Conservation (phyloP, 2,329 filamentous ascomycete genomes). For the Samsoniella hepiali region DNA sequence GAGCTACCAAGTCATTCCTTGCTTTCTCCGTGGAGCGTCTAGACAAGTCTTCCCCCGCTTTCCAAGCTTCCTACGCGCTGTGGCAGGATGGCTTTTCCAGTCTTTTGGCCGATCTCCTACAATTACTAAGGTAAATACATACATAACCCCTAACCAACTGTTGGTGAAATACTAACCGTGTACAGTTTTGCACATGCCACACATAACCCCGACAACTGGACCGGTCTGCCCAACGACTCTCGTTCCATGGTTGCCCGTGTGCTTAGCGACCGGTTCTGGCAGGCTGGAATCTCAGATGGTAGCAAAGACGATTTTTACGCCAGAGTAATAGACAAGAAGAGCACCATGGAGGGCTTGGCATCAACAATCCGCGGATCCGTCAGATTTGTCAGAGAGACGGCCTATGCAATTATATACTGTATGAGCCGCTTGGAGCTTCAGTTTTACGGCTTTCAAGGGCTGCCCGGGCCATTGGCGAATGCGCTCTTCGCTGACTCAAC, state of each 20-base stretch:
- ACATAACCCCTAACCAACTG: slow-evolving; percentile 8
- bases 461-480: slow-evolving; percentile 78
- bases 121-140: slow-evolving; percentile 64
- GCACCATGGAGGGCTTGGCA: slow-evolving; percentile 87
- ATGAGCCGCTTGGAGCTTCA: slow-evolving; percentile 82
- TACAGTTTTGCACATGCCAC: slow-evolving; percentile 81
- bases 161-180: slow-evolving; percentile 10
- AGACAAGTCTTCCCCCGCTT: slow-evolving; percentile 67
- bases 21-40: slow-evolving; percentile 88
- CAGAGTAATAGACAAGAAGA: slow-evolving; percentile 82
- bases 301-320: slow-evolving; percentile 97
- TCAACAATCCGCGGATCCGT: slow-evolving; percentile 89
- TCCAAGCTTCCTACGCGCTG: slow-evolving; percentile 72
- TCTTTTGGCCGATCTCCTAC: slow-evolving; percentile 81
- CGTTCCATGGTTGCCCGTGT: slow-evolving; percentile 75
- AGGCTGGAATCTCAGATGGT: slow-evolving; percentile 92
- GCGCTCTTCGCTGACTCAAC: slow-evolving; percentile 81
- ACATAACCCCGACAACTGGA: slow-evolving; percentile 84
- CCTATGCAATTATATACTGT: slow-evolving; percentile 91
- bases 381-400: slow-evolving; percentile 84
- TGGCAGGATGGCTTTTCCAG: slow-evolving; percentile 81
- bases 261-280: slow-evolving; percentile 94
- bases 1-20: slow-evolving; percentile 87
- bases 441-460: slow-evolving; percentile 86
- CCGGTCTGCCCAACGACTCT: slow-evolving; percentile 70